Conservation (phyloP, 345 rosid species). For the Bruguiera gymnorhiza region DNA sequence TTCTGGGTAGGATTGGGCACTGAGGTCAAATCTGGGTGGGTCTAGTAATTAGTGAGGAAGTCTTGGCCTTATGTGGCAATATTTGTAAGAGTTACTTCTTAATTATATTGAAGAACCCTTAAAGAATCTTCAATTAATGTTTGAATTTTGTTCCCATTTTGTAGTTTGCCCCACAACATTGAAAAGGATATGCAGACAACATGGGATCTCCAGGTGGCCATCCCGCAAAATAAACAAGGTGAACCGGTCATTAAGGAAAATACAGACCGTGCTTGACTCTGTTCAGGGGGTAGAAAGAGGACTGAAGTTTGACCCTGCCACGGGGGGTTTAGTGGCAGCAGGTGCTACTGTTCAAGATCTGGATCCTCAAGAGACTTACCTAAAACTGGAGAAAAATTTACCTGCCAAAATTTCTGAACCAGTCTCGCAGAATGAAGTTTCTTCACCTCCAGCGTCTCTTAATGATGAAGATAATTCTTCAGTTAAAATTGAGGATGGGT, state of each 20-base stretch:
- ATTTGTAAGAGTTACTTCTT: too few relatives aligned
- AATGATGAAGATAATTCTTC: conserved; percentile 26
- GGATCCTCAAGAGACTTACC: conserved; percentile 33
- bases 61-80: background rate
- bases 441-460: conserved; percentile 15
- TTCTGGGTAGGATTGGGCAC: background rate
- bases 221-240: conserved; percentile 93
- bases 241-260: conserved; percentile 69
- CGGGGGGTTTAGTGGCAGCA: conserved; percentile 65
- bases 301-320: conserved; percentile 62
- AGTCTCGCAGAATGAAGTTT: conserved; percentile 12
- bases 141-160: conserved; percentile 17
- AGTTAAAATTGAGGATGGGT: conserved; percentile 54
- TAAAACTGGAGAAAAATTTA: conserved; percentile 27
- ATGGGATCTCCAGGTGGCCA: conserved; percentile 92
- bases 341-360: conserved; percentile 41
- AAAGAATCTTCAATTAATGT: background rate
- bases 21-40: background rate
- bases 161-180: conserved; percentile 93
- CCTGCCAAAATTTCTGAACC: conserved; percentile 25
- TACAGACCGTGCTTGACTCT: conserved; percentile 76
- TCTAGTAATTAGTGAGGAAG: conserved; percentile 1
- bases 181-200: conserved; percentile 94
- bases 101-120: too few relatives aligned
- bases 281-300: conserved; percentile 91